Evolutionary conservation across 495 filamentous ascomycete species (phyloP), one percentile per base, ranked within the genome.

Genomic region (Trichoderma asperelloides): DNA sequence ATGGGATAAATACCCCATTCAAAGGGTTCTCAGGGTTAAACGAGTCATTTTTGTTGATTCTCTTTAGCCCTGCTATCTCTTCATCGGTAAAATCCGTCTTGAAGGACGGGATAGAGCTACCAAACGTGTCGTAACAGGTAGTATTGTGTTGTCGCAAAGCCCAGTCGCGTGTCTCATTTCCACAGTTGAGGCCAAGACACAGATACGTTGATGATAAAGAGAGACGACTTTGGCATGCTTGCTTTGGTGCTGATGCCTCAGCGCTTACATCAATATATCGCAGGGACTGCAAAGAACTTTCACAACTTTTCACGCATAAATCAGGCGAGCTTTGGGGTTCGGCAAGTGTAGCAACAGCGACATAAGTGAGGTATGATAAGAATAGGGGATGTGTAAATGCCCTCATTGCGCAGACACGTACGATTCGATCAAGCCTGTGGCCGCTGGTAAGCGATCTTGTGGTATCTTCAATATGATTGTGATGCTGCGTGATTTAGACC

Each of bases 151-250:
- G 15, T 39, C 23, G 16, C 45, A 66, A 6, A 13, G 43, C 64
- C 45, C 2, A 18, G 16, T 30, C 21, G 27, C 64, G 45, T 11
- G 45, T 27, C 43, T 33, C 45, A 2, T 12, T n/a, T 28, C 25
- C 25, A 37, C 64, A 66, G 45, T 66, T 37, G 8, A 43, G 23
- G 16, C 18, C 11, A 3, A 51, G 25, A 21, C 64, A 66, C 1
- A 66, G 43, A 37, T 66, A 66, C n/a, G 21, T 47, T 13, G 64
- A 66, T 16, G 45, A 33, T 15, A 66, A 18, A n/a, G 21, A 23
- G 18, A 68, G 57, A 3, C n/a, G 66, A 27, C 62, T 51, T 33
- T 49, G 57, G 57, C 62, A 62, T 16, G 39, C 15, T 21, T 23
- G 66, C 33, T n/a, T 37, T 5, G n/a, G 15, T 45, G 45, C 5